Evolutionary conservation across 768 basidiomycete genomes (phyloP), one percentile per base, ranked within the genome.

Genomic region (Clavaria fumosa): DNA sequence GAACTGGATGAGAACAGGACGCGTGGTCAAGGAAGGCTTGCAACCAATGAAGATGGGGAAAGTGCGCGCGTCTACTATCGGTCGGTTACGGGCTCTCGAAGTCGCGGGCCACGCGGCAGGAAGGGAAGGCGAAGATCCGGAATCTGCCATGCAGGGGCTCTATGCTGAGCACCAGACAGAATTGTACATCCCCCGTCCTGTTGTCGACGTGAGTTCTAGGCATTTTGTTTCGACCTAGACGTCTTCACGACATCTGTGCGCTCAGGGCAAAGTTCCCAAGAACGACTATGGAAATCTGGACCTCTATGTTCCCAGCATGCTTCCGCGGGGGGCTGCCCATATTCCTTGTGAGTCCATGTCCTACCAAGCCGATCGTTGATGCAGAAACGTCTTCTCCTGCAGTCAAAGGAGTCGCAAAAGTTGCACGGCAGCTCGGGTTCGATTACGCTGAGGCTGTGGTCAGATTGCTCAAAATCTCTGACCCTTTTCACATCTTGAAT

Each of bases 201-300:
- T 99, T 28, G 57, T 78, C 41, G 70, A 97, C 57, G 91, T 93
- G 47, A 55, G 78, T 67, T 15, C 21, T 35, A 22, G 35, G 23
- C 21, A 2, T 20, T 38, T 32, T 45, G 30, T 44, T 36, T 23
- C 33, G 35, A 15, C 7, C 14, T 24, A 26, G 24, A 34, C 32
- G 32, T 18, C 23, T 31, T 39, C 18, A 19, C 20, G 4, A 18
- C 32, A 19, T 17, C 12, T 30, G 27, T 21, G 4, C 21, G 37
- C 22, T 48, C 50, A 97, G 91, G 93, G 93, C 22, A 75, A 72
- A 53, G 71, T 99, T 21, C 90, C 90, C 4, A 91, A 85, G 61
- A 99, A 99, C 50, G 74, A 78, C 45, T 99, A 93, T 53, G 93
- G 93, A 12, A 99, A 96, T 54, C 83, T 99, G 45, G 93, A 99